phyloP scores from a whole-genome alignment of 1,139 yeast species.

The Saccharomyces hybrid region DNA sequence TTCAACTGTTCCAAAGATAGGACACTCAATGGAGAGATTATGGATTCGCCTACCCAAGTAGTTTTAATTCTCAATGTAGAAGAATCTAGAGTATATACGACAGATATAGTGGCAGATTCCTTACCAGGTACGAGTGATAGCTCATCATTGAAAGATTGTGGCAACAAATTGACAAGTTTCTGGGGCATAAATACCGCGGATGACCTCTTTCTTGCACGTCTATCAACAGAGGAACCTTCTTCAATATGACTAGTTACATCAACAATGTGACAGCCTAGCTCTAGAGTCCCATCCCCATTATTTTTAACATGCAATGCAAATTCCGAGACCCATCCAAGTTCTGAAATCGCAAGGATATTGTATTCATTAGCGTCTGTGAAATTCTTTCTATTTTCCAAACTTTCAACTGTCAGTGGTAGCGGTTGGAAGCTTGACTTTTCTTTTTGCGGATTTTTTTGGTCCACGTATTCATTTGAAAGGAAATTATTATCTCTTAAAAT shows the following conservation, averaged over 20 bases:
- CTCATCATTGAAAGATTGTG: constrained; percentile 51
- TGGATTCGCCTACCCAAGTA: constrained; percentile 70
- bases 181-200: constrained; percentile 89
- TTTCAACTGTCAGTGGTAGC: constrained; percentile 30
- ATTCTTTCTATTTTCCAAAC: constrained; percentile 42
- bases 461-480: constrained; percentile 75
- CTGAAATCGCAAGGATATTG: constrained; percentile 54
- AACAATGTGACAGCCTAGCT: constrained; percentile 59
- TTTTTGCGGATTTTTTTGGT: constrained; percentile 34
- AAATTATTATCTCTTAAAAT: constrained; percentile 90
- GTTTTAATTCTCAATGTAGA: constrained; percentile 66
- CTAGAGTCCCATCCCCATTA: constrained; percentile 50
- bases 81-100: constrained; percentile 75
- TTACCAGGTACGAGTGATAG: constrained; percentile 59
- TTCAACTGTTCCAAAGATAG: constrained; percentile 18
- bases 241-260: constrained; percentile 69
- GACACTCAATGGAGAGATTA: constrained; percentile 51
- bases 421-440: constrained; percentile 29
- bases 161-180: constrained; percentile 59
- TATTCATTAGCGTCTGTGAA: constrained; percentile 47
- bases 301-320: constrained; percentile 69
- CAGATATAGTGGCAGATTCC: constrained; percentile 64
- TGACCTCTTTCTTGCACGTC: constrained; percentile 86
- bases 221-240: constrained; percentile 70
- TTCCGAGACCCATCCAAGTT: constrained; percentile 52